A percentile compares a stretch with the other conserved stretches of the same genome.
These are phyloP conservation scores for Bipolaris cookei DNA, from an alignment of 2,329 filamentous ascomycete species.

Conservation along the genomic window DNA sequence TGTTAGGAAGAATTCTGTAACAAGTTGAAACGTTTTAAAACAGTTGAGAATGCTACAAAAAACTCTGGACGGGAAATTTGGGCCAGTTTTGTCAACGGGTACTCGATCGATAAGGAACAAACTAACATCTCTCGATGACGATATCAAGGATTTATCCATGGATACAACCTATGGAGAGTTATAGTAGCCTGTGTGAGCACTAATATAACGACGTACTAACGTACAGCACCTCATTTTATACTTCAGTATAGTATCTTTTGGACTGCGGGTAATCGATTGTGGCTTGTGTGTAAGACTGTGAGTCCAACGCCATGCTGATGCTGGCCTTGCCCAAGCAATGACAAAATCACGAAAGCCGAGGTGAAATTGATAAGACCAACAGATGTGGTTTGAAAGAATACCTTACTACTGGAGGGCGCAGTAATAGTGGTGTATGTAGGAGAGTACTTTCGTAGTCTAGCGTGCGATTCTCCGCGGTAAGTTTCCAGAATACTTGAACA, in stretches of 20 bases:
- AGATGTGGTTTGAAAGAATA: no score
- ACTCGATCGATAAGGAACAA: background rate
- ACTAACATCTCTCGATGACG: background rate
- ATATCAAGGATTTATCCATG: background rate
- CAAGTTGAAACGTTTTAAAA: background rate
- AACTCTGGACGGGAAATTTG: background rate
- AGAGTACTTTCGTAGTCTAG: background rate
- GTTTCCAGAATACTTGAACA: background rate
- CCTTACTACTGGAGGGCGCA: background rate
- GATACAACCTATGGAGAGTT: background rate
- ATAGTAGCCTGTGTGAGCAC: background rate
- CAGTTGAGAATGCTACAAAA: background rate
- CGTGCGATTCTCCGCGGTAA: background rate
- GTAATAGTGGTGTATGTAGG: background rate
- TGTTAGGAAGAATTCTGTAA: background rate
- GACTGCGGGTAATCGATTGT: conserved; percentile 1
- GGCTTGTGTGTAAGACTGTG: background rate
- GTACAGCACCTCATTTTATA: background rate
- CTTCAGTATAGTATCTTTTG: background rate
- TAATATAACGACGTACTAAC: no score
- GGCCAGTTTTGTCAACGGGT: background rate
- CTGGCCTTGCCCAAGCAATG: background rate
- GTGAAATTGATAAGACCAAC: background rate
- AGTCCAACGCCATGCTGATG: background rate
- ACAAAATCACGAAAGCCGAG: background rate